Evolutionary conservation across 208 protist species (phyloP).

Genomic region (Porcisia hertigi): DNA sequence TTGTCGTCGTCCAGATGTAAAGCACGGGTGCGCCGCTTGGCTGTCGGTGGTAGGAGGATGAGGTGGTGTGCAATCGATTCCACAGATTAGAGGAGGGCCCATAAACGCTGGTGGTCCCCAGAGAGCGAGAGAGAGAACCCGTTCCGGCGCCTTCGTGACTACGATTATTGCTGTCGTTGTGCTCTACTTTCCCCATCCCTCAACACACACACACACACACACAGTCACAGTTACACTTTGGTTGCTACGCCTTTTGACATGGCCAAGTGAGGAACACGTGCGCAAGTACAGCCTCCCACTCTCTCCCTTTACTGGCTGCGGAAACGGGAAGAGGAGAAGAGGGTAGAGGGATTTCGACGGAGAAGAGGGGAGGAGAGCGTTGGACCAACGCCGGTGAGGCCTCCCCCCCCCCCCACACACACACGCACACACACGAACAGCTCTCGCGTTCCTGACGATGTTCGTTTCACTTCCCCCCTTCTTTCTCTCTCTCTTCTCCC

Average conservation of each 20-base stretch:
- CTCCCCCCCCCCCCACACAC: not conserved
- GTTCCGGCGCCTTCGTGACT: not conserved
- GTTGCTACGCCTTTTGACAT: not conserved
- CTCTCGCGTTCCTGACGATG: not conserved
- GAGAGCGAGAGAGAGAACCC: not conserved
- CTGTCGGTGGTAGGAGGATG: not conserved
- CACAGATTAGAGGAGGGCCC: too few relatives aligned
- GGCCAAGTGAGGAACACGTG: not conserved
- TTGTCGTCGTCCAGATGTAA: not conserved
- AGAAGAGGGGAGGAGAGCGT: not conserved
- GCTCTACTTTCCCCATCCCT: not conserved
- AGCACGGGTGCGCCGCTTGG: not conserved
- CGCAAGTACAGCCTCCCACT: not conserved
- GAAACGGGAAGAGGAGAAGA: not conserved
- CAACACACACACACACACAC: too few relatives aligned
- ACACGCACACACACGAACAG: not conserved
- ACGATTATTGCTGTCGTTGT: not conserved
- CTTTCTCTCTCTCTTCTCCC: not conserved
- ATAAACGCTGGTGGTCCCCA: not conserved
- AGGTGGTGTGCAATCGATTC: not conserved
- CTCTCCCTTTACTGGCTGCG: not conserved
- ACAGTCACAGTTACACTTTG: too few relatives aligned
- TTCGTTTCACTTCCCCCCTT: not conserved
- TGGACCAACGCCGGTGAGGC: not conserved
- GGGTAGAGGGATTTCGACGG: not conserved